These are phyloP conservation scores for Triangularia verruculosa DNA, from an alignment of 2,329 filamentous ascomycete species.

Conservation along the genomic window DNA sequence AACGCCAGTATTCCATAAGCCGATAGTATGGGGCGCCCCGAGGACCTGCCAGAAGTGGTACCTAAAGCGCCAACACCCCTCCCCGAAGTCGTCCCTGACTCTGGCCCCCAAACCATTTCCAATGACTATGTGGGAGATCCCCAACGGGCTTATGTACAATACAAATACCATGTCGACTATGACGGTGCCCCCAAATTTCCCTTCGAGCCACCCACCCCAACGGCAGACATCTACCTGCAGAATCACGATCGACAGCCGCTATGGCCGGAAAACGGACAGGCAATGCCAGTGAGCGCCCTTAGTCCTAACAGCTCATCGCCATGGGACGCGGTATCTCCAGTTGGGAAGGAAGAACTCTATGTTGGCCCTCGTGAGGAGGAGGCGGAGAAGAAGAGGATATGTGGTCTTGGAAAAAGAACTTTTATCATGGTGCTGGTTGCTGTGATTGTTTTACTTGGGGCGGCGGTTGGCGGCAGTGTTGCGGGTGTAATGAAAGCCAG, in stretches of 20 bases:
- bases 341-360: conserved; percentile 5
- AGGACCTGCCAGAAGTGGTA: conserved; percentile 30
- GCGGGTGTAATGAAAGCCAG: conserved; percentile 19
- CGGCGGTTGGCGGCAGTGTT: conserved; percentile 28
- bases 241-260: background rate
- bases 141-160: conserved; percentile 14
- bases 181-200: conserved; percentile 26
- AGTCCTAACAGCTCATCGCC: conserved; percentile 20
- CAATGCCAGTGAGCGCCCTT: background rate
- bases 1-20: background rate
- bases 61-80: conserved; percentile 5
- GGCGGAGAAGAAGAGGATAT: conserved; percentile 21
- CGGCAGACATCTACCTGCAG: background rate
- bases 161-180: conserved; percentile 26
- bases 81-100: conserved; percentile 20
- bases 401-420: conserved; percentile 22
- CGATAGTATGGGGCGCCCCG: conserved; percentile 15
- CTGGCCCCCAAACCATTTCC: conserved; percentile 22
- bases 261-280: background rate
- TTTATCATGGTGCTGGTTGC: conserved; percentile 24
- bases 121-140: conserved; percentile 7
- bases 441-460: conserved; percentile 23
- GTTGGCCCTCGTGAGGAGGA: conserved; percentile 13
- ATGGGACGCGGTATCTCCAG: conserved; percentile 21
- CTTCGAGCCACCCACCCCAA: background rate